These are phyloP conservation scores for Picochlorum sp. DNA, from an alignment of 139 green algal species.

Conservation along the genomic window DNA sequence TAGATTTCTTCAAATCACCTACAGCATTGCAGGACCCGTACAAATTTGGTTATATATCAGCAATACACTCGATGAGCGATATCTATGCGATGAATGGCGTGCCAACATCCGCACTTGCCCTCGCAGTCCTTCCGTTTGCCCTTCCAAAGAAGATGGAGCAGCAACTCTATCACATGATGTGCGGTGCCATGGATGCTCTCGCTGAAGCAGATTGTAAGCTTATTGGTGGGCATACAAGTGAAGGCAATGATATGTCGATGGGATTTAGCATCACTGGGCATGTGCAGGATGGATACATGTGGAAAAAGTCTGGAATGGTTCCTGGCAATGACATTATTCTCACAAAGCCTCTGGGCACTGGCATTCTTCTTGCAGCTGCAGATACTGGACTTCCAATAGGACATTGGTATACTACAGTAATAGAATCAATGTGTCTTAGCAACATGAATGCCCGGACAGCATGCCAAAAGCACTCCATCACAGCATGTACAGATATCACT, in stretches of 20 bases:
- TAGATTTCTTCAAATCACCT: constrained; percentile 75
- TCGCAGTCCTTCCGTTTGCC: constrained; percentile 60
- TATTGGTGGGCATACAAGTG: constrained; percentile 72
- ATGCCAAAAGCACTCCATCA: constrained; percentile 42
- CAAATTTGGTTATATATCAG: constrained; percentile 73
- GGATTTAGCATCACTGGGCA: constrained; percentile 46
- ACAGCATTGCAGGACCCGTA: constrained; percentile 65
- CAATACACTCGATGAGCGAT: constrained; percentile 72
- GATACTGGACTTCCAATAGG: constrained; percentile 60
- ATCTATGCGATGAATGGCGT: constrained; percentile 77
- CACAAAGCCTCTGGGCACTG: constrained; percentile 84
- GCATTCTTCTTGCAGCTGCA: constrained; percentile 61
- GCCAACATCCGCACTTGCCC: constrained; percentile 61
- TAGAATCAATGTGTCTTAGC: constrained; percentile 48
- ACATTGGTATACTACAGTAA: constrained; percentile 25
- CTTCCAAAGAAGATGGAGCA: constrained; percentile 51
- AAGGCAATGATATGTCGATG: constrained; percentile 66
- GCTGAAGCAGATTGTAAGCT: constrained; percentile 57
- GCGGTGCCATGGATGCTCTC: constrained; percentile 46
- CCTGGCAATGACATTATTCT: constrained; percentile 68
- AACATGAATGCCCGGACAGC: constrained; percentile 39
- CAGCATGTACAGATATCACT: constrained; percentile 81
- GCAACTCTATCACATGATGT: constrained; percentile 73
- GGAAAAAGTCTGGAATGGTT: constrained; percentile 55
- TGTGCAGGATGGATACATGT: constrained; percentile 28